phyloP scores from a whole-genome alignment of 139 green algal species.

The Coccomyxa sp. region DNA sequence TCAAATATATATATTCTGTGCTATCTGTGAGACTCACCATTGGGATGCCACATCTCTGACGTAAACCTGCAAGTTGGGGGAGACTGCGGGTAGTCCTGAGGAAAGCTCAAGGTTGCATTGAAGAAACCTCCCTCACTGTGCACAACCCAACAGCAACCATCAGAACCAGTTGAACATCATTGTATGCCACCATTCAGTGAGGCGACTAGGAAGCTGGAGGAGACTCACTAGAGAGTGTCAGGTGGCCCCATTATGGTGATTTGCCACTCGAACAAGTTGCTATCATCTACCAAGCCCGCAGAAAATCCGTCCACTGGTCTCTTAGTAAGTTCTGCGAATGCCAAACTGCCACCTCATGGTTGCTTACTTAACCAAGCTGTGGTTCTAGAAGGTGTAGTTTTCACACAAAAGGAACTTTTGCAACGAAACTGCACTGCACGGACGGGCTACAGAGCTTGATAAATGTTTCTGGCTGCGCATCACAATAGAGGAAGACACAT shows the following conservation, averaged over 20 bases:
- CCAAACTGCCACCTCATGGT: no score
- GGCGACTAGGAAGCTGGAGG: not conserved
- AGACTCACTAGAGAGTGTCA: constrained; percentile 91
- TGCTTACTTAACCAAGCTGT: not conserved
- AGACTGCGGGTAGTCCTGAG: constrained; percentile 95
- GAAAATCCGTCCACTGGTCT: constrained; percentile 98
- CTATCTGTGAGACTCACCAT: constrained; percentile 47
- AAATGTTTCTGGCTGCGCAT: no score
- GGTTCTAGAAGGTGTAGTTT: not conserved
- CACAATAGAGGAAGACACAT: no score
- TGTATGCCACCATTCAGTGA: not conserved
- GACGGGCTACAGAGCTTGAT: no score
- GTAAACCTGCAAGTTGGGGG: constrained; percentile 93
- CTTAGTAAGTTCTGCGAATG: constrained; percentile 86
- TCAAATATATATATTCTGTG: not conserved
- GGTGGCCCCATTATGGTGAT: constrained; percentile 97
- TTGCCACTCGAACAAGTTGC: constrained; percentile 97
- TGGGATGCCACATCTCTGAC: constrained; percentile 99
- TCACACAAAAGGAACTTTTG: no score
- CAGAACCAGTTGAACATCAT: not conserved
- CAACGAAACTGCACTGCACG: no score
- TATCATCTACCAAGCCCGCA: constrained; percentile 92
- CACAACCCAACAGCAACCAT: not conserved
- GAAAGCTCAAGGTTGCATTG: constrained; percentile 92
- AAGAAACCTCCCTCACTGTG: constrained; percentile 98